These are phyloP conservation scores for Pseudonitzschia delicatissima DNA, from an alignment of 108 stramenopile genomes.

Conservation along the genomic window DNA sequence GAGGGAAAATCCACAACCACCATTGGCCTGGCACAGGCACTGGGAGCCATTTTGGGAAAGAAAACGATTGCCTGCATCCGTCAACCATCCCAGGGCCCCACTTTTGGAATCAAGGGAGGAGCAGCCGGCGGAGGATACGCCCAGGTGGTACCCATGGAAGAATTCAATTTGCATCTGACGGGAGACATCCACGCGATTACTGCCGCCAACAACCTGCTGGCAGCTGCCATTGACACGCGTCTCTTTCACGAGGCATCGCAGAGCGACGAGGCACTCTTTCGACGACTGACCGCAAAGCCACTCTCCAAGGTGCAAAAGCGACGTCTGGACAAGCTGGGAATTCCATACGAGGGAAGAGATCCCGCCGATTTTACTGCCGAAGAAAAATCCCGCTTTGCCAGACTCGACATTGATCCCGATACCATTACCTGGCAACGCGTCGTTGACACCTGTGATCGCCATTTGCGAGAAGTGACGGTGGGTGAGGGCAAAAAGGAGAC, in stretches of 20 bases:
- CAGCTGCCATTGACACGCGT: constrained; percentile 96
- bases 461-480: constrained; percentile 80
- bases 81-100: constrained; percentile 94
- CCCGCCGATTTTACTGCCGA: constrained; percentile 86
- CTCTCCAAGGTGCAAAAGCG: constrained; percentile 78
- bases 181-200: constrained; percentile 96
- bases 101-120: constrained; percentile 99
- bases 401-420: constrained; percentile 91
- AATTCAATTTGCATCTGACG: constrained; percentile 98
- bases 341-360: constrained; percentile 58
- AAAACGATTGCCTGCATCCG: constrained; percentile 86
- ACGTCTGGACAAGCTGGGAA: constrained; percentile 88
- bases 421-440: constrained; percentile 98
- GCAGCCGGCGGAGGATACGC: constrained; percentile 96
- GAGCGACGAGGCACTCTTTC: constrained; percentile 88
- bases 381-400: constrained; percentile 76
- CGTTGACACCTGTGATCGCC: constrained; percentile 97
- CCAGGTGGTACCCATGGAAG: constrained; percentile 96
- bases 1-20: constrained; percentile 98
- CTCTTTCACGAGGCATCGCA: constrained; percentile 96
- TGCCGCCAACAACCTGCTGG: constrained; percentile 90
- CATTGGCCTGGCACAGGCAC: constrained; percentile 83
- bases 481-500: constrained; percentile 88
- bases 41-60: constrained; percentile 88
- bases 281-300: constrained; percentile 67